Conservation (phyloP, 2,329 filamentous ascomycete species). For the Xylaria arbuscula region DNA sequence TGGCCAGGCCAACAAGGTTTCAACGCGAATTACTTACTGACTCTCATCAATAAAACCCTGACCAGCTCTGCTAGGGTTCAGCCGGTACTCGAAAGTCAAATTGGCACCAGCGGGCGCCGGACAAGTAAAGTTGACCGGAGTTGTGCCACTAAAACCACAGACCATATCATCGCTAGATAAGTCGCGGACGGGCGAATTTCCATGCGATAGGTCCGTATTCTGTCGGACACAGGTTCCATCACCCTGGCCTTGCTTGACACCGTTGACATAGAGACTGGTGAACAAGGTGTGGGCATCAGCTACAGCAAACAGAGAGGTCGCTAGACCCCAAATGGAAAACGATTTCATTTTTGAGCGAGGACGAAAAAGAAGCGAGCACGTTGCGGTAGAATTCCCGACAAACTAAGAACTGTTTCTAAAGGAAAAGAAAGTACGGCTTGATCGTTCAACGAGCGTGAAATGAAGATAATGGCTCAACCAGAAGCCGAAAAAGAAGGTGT, state of each 20-base stretch:
- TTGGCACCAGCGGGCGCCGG: conserved; percentile 62
- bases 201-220: conserved; percentile 61
- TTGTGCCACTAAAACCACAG: conserved; percentile 65
- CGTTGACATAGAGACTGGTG: conserved; percentile 70
- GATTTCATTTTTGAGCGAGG: conserved; percentile 51
- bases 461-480: conserved; percentile 29
- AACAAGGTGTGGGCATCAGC: conserved; percentile 65
- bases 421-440: background rate
- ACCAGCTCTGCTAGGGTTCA: conserved; percentile 63
- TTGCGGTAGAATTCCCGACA: background rate
- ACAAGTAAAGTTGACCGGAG: conserved; percentile 59
- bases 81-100: conserved; percentile 75
- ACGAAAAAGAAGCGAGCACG: background rate
- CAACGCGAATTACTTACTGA: conserved; percentile 20
- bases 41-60: conserved; percentile 67
- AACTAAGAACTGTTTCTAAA: background rate
- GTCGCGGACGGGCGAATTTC: conserved; percentile 67
- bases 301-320: conserved; percentile 49
- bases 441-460: conserved; percentile 23
- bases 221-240: conserved; percentile 77
- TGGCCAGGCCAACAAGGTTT: too few species aligned
- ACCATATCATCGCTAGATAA: conserved; percentile 71
- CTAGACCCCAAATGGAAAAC: conserved; percentile 28
- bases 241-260: conserved; percentile 74
- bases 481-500: conserved; percentile 25